These are phyloP conservation scores for Arxiozyma slooffiae DNA, from an alignment of 1,139 yeast genomes.

Conservation along the genomic window DNA sequence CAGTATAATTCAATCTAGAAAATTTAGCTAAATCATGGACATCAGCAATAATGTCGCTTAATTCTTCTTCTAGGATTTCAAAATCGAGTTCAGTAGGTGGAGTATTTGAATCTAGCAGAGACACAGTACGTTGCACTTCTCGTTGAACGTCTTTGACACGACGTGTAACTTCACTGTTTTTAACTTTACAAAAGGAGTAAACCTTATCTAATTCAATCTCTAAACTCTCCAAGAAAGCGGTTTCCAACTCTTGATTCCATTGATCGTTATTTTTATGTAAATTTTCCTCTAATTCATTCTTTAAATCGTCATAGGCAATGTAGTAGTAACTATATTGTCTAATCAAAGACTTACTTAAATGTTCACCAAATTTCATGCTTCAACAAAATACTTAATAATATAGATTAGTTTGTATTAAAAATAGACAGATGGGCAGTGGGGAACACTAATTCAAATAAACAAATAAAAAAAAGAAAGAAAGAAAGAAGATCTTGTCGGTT, in stretches of 20 bases:
- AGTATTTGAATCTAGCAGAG: conserved; percentile 34
- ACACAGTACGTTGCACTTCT: conserved; percentile 56
- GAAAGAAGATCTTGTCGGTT: neutral
- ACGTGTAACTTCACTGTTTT: conserved; percentile 72
- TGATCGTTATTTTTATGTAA: conserved; percentile 40
- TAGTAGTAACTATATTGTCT: conserved; percentile 85
- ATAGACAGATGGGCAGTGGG: neutral
- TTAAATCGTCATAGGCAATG: conserved; percentile 81
- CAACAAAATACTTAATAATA: too few species aligned
- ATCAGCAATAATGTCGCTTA: conserved; percentile 89
- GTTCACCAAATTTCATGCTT: conserved; percentile 58
- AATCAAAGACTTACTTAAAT: conserved; percentile 59
- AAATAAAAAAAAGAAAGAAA: too few species aligned
- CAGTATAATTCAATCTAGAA: conserved; percentile 85
- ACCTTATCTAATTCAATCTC: conserved; percentile 86
- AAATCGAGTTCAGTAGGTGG: conserved; percentile 66
- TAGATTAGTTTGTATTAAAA: too few species aligned
- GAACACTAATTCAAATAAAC: neutral
- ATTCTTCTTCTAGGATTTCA: conserved; percentile 81
- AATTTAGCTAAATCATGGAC: conserved; percentile 94
- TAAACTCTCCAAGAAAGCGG: conserved; percentile 60
- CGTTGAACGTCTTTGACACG: conserved; percentile 73
- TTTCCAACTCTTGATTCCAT: conserved; percentile 76
- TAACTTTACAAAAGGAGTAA: conserved; percentile 78
- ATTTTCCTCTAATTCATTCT: conserved; percentile 64